These are phyloP conservation scores for Sporothrix sp. DNA, from an alignment of 2,329 filamentous ascomycete genomes.

Conservation along the genomic window DNA sequence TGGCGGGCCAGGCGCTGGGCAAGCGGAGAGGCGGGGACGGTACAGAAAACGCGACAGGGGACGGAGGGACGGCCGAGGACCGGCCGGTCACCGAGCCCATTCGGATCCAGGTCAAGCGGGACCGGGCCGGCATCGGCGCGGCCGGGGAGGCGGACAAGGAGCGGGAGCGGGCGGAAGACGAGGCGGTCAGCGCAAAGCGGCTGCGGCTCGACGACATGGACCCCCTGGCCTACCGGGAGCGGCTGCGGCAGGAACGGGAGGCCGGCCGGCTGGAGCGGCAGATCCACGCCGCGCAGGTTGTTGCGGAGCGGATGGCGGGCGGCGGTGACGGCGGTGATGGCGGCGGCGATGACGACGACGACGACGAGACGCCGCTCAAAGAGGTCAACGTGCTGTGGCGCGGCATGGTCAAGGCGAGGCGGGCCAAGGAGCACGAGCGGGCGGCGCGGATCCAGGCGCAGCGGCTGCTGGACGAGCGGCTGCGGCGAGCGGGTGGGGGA, in stretches of 20 bases:
- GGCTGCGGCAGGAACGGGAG: conserved; percentile 62
- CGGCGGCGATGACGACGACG: conserved; percentile 16
- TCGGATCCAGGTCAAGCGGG: conserved; percentile 64
- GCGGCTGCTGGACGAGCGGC: conserved; percentile 21
- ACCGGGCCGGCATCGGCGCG: conserved; percentile 70
- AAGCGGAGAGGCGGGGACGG: conserved; percentile 20
- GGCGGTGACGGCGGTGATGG: conserved; percentile 34
- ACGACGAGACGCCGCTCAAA: conserved; percentile 39
- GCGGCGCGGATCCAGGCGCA: conserved; percentile 55
- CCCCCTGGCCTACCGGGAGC: conserved; percentile 62
- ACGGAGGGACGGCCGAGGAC: not conserved
- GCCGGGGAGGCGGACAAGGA: conserved; percentile 53
- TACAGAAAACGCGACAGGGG: not conserved
- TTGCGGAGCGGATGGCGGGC: conserved; percentile 63
- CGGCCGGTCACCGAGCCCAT: conserved; percentile 55
- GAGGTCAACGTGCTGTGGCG: conserved; percentile 73
- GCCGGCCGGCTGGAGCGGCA: conserved; percentile 57
- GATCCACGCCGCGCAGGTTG: conserved; percentile 68
- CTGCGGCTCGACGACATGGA: conserved; percentile 38
- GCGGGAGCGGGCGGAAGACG: conserved; percentile 18
- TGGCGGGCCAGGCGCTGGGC: conserved; percentile 63
- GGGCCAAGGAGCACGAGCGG: conserved; percentile 59
- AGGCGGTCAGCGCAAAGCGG: conserved; percentile 38
- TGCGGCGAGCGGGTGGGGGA: no score
- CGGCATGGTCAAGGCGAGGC: conserved; percentile 58